These are phyloP conservation scores for Eucalyptus cladocalyx DNA, from an alignment of 345 rosid species.

Conservation along the genomic window DNA sequence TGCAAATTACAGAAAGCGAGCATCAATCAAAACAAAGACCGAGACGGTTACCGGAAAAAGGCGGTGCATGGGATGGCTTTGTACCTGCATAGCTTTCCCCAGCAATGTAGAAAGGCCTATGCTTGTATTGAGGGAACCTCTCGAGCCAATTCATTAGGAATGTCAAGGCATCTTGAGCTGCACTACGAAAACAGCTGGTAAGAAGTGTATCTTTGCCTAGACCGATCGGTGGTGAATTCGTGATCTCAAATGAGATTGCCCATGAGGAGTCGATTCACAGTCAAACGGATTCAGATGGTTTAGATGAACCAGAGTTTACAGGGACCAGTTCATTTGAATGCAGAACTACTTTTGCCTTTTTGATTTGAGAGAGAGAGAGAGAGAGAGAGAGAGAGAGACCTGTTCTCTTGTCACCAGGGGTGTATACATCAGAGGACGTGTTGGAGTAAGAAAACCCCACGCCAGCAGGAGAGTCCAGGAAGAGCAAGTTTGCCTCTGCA, in stretches of 20 bases:
- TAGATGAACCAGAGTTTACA: not conserved
- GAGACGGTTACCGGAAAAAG: not conserved
- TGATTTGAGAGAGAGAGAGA: not conserved
- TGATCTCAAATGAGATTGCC: not conserved
- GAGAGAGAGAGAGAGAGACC: slow-evolving; percentile 14
- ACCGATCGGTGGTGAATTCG: not conserved
- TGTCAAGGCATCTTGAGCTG: slow-evolving; percentile 58
- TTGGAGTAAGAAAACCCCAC: slow-evolving; percentile 86
- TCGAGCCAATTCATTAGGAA: slow-evolving; percentile 60
- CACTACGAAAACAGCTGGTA: not conserved
- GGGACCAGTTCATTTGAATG: not conserved
- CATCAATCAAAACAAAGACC: not conserved
- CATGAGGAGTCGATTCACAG: not conserved
- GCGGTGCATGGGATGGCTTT: not conserved
- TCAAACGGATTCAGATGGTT: not conserved
- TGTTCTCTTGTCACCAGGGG: slow-evolving; percentile 75
- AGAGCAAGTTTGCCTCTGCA: slow-evolving; percentile 69
- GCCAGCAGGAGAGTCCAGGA: slow-evolving; percentile 88
- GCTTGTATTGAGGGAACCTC: slow-evolving; percentile 68
- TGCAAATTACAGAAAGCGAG: not conserved
- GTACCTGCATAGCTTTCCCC: slow-evolving; percentile 96
- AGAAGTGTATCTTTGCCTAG: not conserved
- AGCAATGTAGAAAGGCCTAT: slow-evolving; percentile 64
- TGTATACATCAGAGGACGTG: slow-evolving; percentile 31
- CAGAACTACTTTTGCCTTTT: not conserved